Percentiles rank a stretch among this genome's conserved stretches.
phyloP scores from a whole-genome alignment of 768 basidiomycete species.

The Tylopilus balloui region DNA sequence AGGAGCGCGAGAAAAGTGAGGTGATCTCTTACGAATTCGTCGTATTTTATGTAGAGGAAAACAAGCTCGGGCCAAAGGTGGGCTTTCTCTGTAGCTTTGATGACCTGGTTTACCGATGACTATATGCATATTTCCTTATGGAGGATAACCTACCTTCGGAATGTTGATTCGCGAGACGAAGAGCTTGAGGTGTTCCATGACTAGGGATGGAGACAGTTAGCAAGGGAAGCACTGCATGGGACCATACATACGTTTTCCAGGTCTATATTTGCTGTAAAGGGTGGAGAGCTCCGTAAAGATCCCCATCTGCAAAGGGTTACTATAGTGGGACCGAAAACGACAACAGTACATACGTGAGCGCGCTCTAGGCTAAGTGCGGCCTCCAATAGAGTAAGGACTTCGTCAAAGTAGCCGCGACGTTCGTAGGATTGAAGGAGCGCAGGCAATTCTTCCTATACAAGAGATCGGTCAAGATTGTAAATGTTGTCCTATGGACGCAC shows the following conservation, averaged over 20 bases:
- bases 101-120: slow-evolving; percentile 49
- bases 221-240: background rate
- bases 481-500: slow-evolving; percentile 14
- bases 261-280: slow-evolving; percentile 91
- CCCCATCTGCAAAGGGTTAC: slow-evolving; percentile 61
- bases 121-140: background rate
- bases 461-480: slow-evolving; percentile 3
- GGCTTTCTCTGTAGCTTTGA: slow-evolving; percentile 92
- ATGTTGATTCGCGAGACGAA: slow-evolving; percentile 97
- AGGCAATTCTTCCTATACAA: slow-evolving; percentile 66
- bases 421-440: slow-evolving; percentile 81
- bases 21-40: slow-evolving; percentile 67
- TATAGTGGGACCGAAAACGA: background rate
- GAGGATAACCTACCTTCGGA: slow-evolving; percentile 61
- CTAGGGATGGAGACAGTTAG: slow-evolving; percentile 36
- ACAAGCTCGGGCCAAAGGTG: slow-evolving; percentile 99
- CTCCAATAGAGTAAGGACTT: slow-evolving; percentile 86
- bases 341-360: slow-evolving; percentile 61
- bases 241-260: slow-evolving; percentile 73
- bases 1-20: background rate
- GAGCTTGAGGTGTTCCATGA: slow-evolving; percentile 98
- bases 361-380: slow-evolving; percentile 95
- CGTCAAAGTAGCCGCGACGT: slow-evolving; percentile 88
- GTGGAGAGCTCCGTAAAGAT: slow-evolving; percentile 95
- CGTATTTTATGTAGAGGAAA: slow-evolving; percentile 98